A percentile compares a stretch with the other conserved stretches of the same genome.
phyloP scores from a whole-genome alignment of 2,329 filamentous ascomycete species.

The Teratosphaeria epicoccoides region DNA sequence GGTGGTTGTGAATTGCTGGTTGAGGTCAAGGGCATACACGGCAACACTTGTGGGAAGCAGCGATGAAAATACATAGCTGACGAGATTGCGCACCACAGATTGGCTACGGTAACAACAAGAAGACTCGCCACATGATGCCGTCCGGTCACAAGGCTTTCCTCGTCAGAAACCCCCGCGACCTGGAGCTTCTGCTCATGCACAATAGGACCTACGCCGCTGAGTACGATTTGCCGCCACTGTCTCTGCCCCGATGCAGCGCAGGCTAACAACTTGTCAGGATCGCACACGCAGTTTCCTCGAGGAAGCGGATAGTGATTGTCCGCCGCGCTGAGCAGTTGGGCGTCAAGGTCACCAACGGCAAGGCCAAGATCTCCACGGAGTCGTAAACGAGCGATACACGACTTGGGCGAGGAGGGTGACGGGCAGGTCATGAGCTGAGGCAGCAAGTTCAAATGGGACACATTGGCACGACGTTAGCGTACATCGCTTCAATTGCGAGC shows the following conservation, averaged over 20 bases:
- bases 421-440: constrained; percentile 4
- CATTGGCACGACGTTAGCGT: constrained; percentile 8
- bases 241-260: background rate
- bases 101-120: constrained; percentile 98
- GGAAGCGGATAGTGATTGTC: constrained; percentile 98
- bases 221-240: constrained; percentile 51
- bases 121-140: constrained; percentile 97
- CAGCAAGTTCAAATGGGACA: constrained; percentile 1
- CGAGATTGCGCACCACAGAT: constrained; percentile 50
- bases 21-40: background rate
- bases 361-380: constrained; percentile 98
- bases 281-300: constrained; percentile 91
- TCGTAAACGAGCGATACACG: constrained; percentile 34
- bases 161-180: constrained; percentile 90
- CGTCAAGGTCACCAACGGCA: constrained; percentile 99
- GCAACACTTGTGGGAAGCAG: background rate
- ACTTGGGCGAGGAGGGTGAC: constrained; percentile 1
- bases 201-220: constrained; percentile 98
- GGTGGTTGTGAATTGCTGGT: constrained; percentile 3
- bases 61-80: constrained; percentile 2
- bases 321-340: constrained; percentile 94
- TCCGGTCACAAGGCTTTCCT: constrained; percentile 99
- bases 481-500: constrained; percentile 1
- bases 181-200: constrained; percentile 99
- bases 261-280: constrained; percentile 55